Evolutionary conservation across 352 stramenopile species (phyloP).

Genomic region (Phytophthora ramorum): DNA sequence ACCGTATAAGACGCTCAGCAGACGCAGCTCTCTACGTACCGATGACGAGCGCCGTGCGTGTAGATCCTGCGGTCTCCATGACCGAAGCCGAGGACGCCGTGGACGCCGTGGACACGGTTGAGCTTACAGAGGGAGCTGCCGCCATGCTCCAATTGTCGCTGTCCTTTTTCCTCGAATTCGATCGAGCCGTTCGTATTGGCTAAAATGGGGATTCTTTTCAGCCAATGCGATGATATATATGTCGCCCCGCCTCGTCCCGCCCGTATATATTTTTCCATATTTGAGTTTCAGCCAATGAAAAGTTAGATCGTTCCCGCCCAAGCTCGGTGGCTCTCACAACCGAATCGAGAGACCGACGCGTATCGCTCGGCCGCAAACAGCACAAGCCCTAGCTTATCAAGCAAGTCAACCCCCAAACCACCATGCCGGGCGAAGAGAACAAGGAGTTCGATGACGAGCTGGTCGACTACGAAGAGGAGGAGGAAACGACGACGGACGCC

Average conservation of each 20-base stretch:
- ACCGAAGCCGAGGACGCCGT: conserved; percentile 9
- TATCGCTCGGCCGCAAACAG: conserved; percentile 16
- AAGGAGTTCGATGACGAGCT: conserved; percentile 91
- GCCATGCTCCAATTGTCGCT: background rate
- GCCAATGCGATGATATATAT: conserved; percentile 18
- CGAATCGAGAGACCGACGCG: conserved; percentile 36
- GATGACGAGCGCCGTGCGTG: conserved; percentile 70
- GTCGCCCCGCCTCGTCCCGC: conserved; percentile 30
- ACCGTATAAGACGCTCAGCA: background rate
- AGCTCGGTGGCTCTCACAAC: conserved; percentile 42
- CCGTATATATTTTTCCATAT: conserved; percentile 27
- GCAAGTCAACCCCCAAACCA: conserved; percentile 8
- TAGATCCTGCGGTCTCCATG: conserved; percentile 18
- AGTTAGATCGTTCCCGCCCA: conserved; percentile 16
- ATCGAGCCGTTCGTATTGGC: conserved; percentile 10
- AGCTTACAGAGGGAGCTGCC: conserved; percentile 9
- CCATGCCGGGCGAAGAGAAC: conserved; percentile 85
- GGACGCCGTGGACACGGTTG: conserved; percentile 11
- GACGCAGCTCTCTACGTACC: conserved; percentile 31
- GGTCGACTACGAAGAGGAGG: conserved; percentile 91
- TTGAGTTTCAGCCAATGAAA: conserved; percentile 3
- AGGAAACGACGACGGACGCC: conserved; percentile 80
- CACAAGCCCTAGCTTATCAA: conserved; percentile 1
- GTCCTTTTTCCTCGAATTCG: background rate
- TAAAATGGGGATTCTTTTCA: conserved; percentile 20